Base-by-base conservation (phyloP, 2,329 filamentous ascomycete species). In the Neospermospora avenae region DNA sequence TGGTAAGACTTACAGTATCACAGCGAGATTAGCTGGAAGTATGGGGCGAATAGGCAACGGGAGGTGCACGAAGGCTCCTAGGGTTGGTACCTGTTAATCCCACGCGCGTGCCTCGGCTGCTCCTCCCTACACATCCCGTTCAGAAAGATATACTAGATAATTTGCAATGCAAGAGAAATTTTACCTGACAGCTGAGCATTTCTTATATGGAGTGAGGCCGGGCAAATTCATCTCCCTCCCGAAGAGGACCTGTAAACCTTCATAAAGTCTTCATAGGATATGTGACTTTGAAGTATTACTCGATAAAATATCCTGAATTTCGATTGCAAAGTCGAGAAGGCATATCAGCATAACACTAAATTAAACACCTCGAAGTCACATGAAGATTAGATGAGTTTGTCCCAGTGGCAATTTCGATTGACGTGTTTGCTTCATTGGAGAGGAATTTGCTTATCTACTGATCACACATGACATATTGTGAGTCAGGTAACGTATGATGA, bases 71-170 rank as follows among this genome's bases (percentile, higher is more conserved):
- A 53, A 58, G 49, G 49, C 37, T 57, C 55, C 41, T 55, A 25
- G 18, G 39, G 39, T 51, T 41, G 55, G 55, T 49, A 28, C 42
- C 48, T 37, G 31, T 61, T 60, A 44, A 59, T 57, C 52, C 44
- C 44, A 28, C 34, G 35, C 42, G 55, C 55, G 25, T 45, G 24
- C 57, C 49, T 60, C 55, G 59, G 54, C 60, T 58, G 57, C 57
- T 56, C 48, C 42, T 34, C 49, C 48, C 55, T 22, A 11, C 22
- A 45, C 42, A 55, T 60, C 59, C 53, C 44, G 5, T 14, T 18
- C 14, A 52, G 24, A n/a, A 35, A 52, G 56, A 61, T 55, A 55
- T 58, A 52, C 53, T 66, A 66, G 62, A 66, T 66, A 64, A 52
- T 48, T 58, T 51, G 34, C 48, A 51, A 45, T 51, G 58, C 60